These are phyloP conservation scores for Aspergillus egyptiacus DNA, from an alignment of 495 filamentous ascomycete species.

Conservation along the genomic window DNA sequence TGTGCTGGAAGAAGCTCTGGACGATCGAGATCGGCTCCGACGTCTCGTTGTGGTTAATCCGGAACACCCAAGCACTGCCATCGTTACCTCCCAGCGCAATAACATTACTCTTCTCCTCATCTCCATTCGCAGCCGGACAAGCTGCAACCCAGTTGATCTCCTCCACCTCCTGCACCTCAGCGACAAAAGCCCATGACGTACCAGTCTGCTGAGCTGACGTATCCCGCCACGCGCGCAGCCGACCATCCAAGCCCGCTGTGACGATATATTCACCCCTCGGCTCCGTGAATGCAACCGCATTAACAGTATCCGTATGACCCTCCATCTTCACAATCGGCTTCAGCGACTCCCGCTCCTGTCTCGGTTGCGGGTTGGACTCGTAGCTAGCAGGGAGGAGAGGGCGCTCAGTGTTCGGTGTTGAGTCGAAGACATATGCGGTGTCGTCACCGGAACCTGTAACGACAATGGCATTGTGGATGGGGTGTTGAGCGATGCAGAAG, in stretches of 20 bases:
- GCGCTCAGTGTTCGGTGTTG: slow-evolving; percentile 50
- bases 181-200: slow-evolving; percentile 55
- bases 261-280: slow-evolving; percentile 79
- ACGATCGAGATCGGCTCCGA: slow-evolving; percentile 66
- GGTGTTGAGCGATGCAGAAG: slow-evolving; percentile 91
- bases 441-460: slow-evolving; percentile 85
- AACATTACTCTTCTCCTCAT: slow-evolving; percentile 64
- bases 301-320: slow-evolving; percentile 88
- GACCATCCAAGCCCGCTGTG: slow-evolving; percentile 80
- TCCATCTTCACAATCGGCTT: slow-evolving; percentile 61
- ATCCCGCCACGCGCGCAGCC: slow-evolving; percentile 51
- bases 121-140: slow-evolving; percentile 57
- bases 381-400: slow-evolving; percentile 70
- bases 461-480: slow-evolving; percentile 66
- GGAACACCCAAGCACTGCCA: slow-evolving; percentile 92
- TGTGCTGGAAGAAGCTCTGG: slow-evolving; percentile 88
- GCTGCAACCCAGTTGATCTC: slow-evolving; percentile 88
- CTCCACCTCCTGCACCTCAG: slow-evolving; percentile 75
- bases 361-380: slow-evolving; percentile 57
- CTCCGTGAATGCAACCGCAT: slow-evolving; percentile 75
- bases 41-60: slow-evolving; percentile 59
- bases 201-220: slow-evolving; percentile 37
- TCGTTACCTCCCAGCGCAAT: slow-evolving; percentile 88
- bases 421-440: slow-evolving; percentile 75
- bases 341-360: slow-evolving; percentile 53